A percentile compares a stretch with the other conserved stretches of the same genome.
Conservation (phyloP, 179 eudicot genomes). For the Actinidia arguta region DNA sequence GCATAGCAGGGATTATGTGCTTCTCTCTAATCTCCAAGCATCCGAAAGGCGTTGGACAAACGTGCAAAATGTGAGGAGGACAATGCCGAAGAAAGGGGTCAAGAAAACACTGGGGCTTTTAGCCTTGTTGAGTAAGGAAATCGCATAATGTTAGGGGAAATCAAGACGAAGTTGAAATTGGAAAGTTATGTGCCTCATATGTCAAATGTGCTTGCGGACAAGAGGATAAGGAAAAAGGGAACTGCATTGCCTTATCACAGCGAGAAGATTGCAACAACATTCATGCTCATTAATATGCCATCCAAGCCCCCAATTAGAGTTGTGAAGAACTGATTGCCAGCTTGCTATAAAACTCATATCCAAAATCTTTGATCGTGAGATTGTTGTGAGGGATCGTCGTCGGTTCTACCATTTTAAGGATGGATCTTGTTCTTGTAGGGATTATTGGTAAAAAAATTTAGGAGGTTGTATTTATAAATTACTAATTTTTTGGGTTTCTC, state of each 20-base stretch:
- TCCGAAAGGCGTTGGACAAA: constrained; percentile 79
- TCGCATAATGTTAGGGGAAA: constrained; percentile 63
- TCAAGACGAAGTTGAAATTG: constrained; percentile 57
- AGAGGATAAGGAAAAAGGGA: constrained; percentile 91
- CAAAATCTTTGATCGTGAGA: constrained; percentile 66
- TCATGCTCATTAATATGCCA: constrained; percentile 74
- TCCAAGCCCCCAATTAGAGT: constrained; percentile 65
- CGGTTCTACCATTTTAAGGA: constrained; percentile 86
- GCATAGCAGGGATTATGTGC: constrained; percentile 87
- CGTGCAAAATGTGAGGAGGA: constrained; percentile 62
- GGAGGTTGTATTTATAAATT: neutral
- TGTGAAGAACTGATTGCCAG: constrained; percentile 91
- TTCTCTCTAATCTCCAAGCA: constrained; percentile 86
- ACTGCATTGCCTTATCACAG: constrained; percentile 78
- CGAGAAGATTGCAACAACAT: constrained; percentile 91
- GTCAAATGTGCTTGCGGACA: constrained; percentile 76
- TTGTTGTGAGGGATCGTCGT: constrained; percentile 89
- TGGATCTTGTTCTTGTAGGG: constrained; percentile 84
- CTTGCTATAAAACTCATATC: constrained; percentile 79
- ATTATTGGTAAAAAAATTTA: constrained; percentile 79
- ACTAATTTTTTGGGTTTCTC: neutral
- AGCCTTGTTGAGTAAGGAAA: constrained; percentile 90
- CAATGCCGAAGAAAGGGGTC: constrained; percentile 72
- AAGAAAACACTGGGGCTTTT: constrained; percentile 67
- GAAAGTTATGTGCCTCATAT: constrained; percentile 81